Conservation (phyloP, 441 rosid species). For the Bruguiera hainesii region DNA sequence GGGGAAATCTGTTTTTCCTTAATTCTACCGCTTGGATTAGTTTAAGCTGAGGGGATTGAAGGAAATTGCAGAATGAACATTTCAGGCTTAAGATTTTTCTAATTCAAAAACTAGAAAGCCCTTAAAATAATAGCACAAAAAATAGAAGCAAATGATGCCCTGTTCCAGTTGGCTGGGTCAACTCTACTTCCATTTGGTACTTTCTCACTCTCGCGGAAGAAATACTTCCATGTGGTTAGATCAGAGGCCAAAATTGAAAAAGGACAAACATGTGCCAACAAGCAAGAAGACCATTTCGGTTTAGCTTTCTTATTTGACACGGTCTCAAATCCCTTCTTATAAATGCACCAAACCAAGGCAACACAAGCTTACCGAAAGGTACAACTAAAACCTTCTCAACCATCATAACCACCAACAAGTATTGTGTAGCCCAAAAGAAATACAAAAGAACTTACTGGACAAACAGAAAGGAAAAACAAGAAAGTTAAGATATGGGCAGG, state of each 20-base stretch:
- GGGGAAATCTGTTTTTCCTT: not conserved
- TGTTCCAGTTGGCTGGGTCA: conserved; percentile 16
- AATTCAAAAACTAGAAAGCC: not conserved
- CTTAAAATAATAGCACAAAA: not conserved
- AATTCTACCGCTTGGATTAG: not conserved
- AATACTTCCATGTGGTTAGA: conserved; percentile 34
- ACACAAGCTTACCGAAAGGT: conserved; percentile 2
- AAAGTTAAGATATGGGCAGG: conserved; percentile 36
- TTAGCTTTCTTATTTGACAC: conserved; percentile 25
- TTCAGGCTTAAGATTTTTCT: conserved; percentile 6
- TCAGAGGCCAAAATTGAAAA: conserved; percentile 19
- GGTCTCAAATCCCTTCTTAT: conserved; percentile 26
- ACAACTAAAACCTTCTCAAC: not conserved
- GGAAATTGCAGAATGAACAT: not conserved
- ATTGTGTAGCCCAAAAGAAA: not conserved
- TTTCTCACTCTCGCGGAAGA: not conserved
- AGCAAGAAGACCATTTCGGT: conserved; percentile 33
- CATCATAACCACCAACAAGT: not conserved
- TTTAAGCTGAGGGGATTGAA: not conserved
- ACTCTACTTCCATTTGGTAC: conserved; percentile 18
- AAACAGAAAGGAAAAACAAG: no score
- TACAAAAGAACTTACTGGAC: no score
- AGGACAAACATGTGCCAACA: conserved; percentile 30
- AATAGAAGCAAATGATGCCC: conserved; percentile 4
- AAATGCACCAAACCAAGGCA: conserved; percentile 12